Percentiles rank a stretch among this genome's conserved stretches.
Evolutionary conservation across 2,329 filamentous ascomycete genomes (phyloP).

Genomic region (Colletotrichum filicis): DNA sequence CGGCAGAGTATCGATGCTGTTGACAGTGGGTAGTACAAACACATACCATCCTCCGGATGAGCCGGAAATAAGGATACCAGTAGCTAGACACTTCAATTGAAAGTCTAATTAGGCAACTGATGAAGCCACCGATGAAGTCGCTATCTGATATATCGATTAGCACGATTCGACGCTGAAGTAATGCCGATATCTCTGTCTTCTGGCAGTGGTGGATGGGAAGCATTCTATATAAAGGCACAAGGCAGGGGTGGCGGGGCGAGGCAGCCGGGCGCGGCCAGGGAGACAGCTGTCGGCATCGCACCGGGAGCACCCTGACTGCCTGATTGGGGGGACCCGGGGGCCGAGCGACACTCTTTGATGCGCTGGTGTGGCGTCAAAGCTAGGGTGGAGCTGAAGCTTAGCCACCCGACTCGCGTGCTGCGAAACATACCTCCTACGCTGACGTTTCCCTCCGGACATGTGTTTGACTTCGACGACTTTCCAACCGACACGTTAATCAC

Average conservation of each 20-base stretch:
- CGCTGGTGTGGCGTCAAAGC: constrained; percentile 36
- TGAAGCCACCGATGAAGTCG: not conserved
- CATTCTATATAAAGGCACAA: constrained; percentile 22
- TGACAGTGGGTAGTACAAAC: too few species aligned
- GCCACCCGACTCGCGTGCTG: constrained; percentile 34
- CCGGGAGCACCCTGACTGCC: constrained; percentile 20
- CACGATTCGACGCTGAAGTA: not conserved
- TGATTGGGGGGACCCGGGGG: constrained; percentile 5
- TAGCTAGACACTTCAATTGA: not conserved
- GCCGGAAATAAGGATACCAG: not conserved
- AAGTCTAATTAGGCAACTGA: not conserved
- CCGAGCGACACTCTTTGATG: constrained; percentile 29
- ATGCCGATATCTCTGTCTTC: not conserved
- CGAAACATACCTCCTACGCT: constrained; percentile 37
- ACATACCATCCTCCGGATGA: not conserved
- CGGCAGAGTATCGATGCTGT: too few species aligned
- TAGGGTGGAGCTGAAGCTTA: constrained; percentile 36
- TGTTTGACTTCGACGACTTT: constrained; percentile 28
- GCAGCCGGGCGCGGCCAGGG: not conserved
- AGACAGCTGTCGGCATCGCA: constrained; percentile 28
- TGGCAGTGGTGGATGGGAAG: not conserved
- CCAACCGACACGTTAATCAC: constrained; percentile 25
- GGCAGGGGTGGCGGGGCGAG: constrained; percentile 12
- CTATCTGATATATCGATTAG: not conserved
- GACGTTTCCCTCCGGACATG: constrained; percentile 33